phyloP scores from a whole-genome alignment of 2,329 filamentous ascomycete species.

The Elsinoe arachidis region DNA sequence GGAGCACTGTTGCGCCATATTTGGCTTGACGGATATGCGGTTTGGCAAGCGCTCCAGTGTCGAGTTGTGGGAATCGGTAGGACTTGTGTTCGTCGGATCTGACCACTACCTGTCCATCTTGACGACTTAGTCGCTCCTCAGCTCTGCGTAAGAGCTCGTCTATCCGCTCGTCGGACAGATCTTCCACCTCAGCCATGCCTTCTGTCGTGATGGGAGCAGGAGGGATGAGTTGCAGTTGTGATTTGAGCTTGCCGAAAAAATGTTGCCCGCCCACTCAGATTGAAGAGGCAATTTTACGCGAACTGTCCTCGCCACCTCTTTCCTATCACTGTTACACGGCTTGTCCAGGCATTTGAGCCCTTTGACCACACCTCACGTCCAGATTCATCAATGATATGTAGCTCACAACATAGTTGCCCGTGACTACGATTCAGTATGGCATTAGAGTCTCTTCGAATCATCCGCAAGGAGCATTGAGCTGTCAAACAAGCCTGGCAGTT shows the following conservation, averaged over 20 bases:
- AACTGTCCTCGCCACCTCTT: not conserved
- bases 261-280: not conserved
- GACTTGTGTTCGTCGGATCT: constrained; percentile 18
- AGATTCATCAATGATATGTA: not conserved
- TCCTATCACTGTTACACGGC: not conserved
- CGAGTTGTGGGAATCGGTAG: constrained; percentile 45
- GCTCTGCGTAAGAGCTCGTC: constrained; percentile 56
- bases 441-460: too few species aligned
- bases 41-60: constrained; percentile 39
- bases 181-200: constrained; percentile 25
- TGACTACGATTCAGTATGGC: too few species aligned
- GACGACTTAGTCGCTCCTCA: constrained; percentile 47
- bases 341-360: not conserved
- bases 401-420: not conserved
- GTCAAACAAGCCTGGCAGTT: not conserved
- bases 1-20: constrained; percentile 44
- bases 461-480: not conserved
- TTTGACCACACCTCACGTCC: too few species aligned
- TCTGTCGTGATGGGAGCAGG: not conserved
- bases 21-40: constrained; percentile 47
- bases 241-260: too few species aligned
- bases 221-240: not conserved
- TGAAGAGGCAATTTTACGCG: not conserved
- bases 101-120: constrained; percentile 22
- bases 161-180: constrained; percentile 55